A percentile compares a stretch with the other conserved stretches of the same genome.
Conservation (phyloP, 2,329 filamentous ascomycete genomes). For the Aspergillus quadricinctus region DNA sequence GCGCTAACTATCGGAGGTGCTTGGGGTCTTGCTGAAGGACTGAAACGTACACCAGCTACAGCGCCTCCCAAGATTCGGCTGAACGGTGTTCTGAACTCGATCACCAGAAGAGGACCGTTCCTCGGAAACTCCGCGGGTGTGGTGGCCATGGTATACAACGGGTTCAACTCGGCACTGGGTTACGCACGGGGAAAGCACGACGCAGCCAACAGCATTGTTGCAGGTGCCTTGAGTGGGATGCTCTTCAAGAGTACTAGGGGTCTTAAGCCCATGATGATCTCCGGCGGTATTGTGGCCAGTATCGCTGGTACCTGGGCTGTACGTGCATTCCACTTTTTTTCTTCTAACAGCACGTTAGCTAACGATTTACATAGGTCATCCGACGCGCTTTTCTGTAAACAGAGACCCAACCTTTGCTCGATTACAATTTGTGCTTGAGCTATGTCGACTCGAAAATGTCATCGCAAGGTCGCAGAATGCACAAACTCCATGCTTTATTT, state of each 20-base stretch:
- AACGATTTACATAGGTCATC: constrained; percentile 39
- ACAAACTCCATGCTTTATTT: constrained; percentile 24
- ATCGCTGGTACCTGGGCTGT: constrained; percentile 89
- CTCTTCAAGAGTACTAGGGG: constrained; percentile 96
- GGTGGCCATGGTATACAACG: constrained; percentile 94
- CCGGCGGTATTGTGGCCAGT: constrained; percentile 79
- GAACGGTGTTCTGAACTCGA: constrained; percentile 90
- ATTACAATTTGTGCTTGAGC: constrained; percentile 14
- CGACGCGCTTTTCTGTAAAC: constrained; percentile 49
- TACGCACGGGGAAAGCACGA: constrained; percentile 81
- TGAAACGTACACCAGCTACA: constrained; percentile 66
- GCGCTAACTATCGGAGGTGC: constrained; percentile 79
- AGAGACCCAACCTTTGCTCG: constrained; percentile 4
- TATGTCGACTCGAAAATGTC: constrained; percentile 15
- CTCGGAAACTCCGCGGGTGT: constrained; percentile 94
- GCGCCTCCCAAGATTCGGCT: constrained; percentile 84
- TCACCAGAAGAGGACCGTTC: constrained; percentile 90
- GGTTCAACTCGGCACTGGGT: constrained; percentile 79
- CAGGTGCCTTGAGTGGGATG: constrained; percentile 84
- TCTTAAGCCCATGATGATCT: constrained; percentile 87
- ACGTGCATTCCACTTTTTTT: constrained; percentile 43
- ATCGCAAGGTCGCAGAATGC: constrained; percentile 17
- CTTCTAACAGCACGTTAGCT: constrained; percentile 4
- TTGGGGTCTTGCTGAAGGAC: constrained; percentile 88
- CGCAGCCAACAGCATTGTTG: constrained; percentile 78